phyloP scores from a whole-genome alignment of 179 eudicot genomes.

The Carnegiea gigantea region DNA sequence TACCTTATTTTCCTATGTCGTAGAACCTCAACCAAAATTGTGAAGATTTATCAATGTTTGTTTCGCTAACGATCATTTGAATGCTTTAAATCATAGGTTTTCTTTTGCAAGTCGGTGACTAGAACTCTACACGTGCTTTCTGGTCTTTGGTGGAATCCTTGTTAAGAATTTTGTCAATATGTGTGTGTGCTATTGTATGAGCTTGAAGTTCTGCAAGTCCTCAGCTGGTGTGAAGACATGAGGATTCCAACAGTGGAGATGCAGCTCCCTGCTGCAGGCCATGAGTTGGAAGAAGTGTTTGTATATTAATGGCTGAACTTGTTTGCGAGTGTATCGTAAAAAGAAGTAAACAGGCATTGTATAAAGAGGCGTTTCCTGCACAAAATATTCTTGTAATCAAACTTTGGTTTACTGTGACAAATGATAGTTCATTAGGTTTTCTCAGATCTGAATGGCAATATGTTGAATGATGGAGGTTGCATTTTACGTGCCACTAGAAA shows the following conservation, averaged over 20 bases:
- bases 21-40: background rate
- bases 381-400: background rate
- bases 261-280: background rate
- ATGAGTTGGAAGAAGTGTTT: background rate
- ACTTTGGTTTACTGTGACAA: background rate
- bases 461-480: background rate
- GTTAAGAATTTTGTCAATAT: background rate
- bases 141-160: background rate
- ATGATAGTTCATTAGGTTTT: background rate
- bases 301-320: background rate
- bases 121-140: background rate
- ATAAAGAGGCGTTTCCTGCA: background rate
- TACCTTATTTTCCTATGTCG: background rate
- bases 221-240: background rate
- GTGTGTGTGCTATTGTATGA: background rate
- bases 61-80: background rate
- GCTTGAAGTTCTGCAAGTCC: too few relatives aligned
- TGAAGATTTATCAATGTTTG: background rate
- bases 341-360: background rate
- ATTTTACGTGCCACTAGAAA: background rate
- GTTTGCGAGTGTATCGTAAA: background rate
- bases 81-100: constrained; percentile 10
- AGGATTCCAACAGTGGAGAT: background rate
- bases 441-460: background rate
- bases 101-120: background rate